Evolutionary conservation across 2,329 filamentous ascomycete species (phyloP).

Genomic region (Coccinonectria pachysandricola): DNA sequence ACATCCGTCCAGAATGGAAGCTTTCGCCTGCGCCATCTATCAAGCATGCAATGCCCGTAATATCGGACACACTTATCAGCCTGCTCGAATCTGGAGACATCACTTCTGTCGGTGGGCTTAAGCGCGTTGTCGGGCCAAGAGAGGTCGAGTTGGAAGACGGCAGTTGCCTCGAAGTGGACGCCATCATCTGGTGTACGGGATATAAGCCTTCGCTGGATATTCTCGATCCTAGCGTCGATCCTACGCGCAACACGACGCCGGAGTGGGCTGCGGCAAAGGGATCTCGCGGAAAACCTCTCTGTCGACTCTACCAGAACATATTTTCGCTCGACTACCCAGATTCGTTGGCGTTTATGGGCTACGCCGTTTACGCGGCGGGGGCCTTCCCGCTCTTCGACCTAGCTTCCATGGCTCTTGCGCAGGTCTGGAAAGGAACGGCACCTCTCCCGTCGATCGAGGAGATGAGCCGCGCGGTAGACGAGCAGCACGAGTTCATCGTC

Average conservation of each 20-base stretch:
- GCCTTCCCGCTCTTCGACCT: constrained; percentile 31
- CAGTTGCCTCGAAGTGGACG: constrained; percentile 16
- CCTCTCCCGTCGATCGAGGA: constrained; percentile 23
- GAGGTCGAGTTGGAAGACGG: constrained; percentile 22
- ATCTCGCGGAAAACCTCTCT: constrained; percentile 20
- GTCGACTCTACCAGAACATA: constrained; percentile 32
- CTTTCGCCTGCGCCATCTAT: constrained; percentile 16
- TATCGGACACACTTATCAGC: constrained; percentile 19
- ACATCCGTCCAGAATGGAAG: constrained; percentile 19
- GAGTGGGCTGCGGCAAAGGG: constrained; percentile 15
- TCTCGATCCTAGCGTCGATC: constrained; percentile 18
- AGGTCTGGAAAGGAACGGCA: constrained; percentile 31
- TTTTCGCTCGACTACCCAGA: constrained; percentile 33
- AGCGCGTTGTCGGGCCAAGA: constrained; percentile 13
- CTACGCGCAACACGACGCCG: constrained; percentile 14
- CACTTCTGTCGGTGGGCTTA: constrained; percentile 20
- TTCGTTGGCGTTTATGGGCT: constrained; percentile 33
- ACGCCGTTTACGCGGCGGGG: constrained; percentile 24
- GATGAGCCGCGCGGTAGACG: constrained; percentile 27
- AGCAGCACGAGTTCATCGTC: constrained; percentile 24
- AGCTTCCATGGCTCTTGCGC: constrained; percentile 31
- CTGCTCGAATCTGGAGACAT: constrained; percentile 29
- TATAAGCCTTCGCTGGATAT: constrained; percentile 23
- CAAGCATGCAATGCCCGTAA: constrained; percentile 15
- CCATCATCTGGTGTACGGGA: constrained; percentile 26